A percentile compares a stretch with the other conserved stretches of the same genome.
Conservation (phyloP, 140 eudicot species). For the Senecio squalidus region DNA sequence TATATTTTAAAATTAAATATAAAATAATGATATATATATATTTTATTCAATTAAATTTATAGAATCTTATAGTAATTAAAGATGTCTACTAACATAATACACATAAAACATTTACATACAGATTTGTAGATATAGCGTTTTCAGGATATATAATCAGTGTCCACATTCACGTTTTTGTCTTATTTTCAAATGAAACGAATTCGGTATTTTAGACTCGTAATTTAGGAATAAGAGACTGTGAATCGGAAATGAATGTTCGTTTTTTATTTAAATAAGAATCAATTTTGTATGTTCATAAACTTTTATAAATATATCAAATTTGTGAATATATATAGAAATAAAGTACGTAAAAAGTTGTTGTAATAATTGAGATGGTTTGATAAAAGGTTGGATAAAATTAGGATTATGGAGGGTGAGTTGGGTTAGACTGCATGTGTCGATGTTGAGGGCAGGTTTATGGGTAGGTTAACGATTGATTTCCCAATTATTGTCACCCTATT, state of each 20-base stretch:
- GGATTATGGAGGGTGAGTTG: constrained; percentile 42
- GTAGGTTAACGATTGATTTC: constrained; percentile 36
- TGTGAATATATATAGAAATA: neutral
- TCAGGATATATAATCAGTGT: neutral
- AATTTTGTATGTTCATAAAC: neutral
- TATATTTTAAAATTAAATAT: too few species aligned
- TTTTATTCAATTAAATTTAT: too few species aligned
- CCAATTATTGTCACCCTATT: constrained; percentile 23
- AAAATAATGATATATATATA: too few species aligned
- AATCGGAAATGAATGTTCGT: neutral
- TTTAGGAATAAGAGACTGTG: neutral
- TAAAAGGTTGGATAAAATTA: constrained; percentile 28
- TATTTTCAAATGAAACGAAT: too few species aligned
- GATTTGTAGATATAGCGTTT: neutral
- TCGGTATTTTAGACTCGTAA: too few species aligned
- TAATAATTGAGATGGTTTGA: constrained; percentile 19
- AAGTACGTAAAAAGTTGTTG: neutral
- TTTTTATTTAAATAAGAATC: neutral
- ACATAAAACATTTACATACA: too few species aligned
- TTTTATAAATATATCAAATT: neutral
- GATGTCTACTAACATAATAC: too few species aligned
- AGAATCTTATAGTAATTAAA: too few species aligned
- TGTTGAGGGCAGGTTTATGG: constrained; percentile 34
- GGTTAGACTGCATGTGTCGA: constrained; percentile 35
- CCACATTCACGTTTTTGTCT: neutral